Conservation (phyloP, 768 basidiomycete genomes). For the Tulasnella calospora region DNA sequence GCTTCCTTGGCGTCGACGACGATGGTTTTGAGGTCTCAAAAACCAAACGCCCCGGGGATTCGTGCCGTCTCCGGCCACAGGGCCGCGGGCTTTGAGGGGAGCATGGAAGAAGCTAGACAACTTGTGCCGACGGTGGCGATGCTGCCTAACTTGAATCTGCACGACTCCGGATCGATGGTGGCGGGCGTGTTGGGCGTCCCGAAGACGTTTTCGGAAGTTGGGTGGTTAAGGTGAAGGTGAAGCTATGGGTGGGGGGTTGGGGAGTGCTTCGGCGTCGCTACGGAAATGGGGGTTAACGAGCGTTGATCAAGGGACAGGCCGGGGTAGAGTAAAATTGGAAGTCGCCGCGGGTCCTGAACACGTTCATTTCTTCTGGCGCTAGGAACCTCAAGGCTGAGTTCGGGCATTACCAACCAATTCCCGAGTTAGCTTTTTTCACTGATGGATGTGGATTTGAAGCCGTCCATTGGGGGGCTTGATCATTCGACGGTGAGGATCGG, state of each 20-base stretch:
- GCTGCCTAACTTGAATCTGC: background rate
- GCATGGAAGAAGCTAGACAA: background rate
- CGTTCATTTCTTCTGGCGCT: background rate
- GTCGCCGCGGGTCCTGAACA: background rate
- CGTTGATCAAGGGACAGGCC: background rate
- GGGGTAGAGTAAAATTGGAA: background rate
- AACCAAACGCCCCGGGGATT: too few species aligned
- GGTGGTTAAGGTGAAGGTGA: background rate
- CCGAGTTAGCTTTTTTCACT: background rate
- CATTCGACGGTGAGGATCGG: background rate
- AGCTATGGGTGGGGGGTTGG: background rate
- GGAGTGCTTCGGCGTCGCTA: background rate
- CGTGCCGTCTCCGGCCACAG: background rate
- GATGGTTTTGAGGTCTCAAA: background rate
- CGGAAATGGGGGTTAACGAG: background rate
- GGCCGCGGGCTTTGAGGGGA: background rate
- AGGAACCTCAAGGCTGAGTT: background rate
- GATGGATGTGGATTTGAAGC: too few species aligned
- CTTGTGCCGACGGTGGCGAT: background rate
- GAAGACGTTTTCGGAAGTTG: background rate
- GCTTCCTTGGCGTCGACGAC: background rate
- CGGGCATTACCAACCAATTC: background rate
- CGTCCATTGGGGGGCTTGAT: background rate
- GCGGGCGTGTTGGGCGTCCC: background rate
- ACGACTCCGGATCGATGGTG: background rate